Evolutionary conservation across 2,329 filamentous ascomycete genomes (phyloP).

Genomic region (Monilinia vaccinii-corymbosi): DNA sequence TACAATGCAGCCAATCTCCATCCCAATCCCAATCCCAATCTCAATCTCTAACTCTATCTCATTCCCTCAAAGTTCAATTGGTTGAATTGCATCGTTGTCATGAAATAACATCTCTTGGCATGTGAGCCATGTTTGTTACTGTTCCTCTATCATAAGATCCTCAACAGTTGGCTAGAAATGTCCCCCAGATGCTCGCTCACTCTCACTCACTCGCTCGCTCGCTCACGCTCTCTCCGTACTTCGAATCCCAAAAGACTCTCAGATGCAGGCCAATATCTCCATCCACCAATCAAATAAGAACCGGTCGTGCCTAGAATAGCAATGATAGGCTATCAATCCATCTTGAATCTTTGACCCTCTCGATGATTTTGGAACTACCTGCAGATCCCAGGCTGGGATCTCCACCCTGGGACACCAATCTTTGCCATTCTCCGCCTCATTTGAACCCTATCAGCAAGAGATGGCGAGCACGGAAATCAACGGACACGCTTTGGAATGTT

Average conservation of each 20-base stretch:
- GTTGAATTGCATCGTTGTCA: not conserved
- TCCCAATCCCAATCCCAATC: too few species aligned
- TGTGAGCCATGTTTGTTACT: not conserved
- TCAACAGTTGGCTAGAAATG: too few species aligned
- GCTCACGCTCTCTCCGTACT: too few species aligned
- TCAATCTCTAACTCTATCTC: too few species aligned
- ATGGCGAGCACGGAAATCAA: slow-evolving; percentile 1
- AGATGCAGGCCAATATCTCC: too few species aligned
- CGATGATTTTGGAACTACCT: too few species aligned
- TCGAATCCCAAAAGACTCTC: too few species aligned
- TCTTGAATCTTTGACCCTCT: not conserved
- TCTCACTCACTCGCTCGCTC: too few species aligned
- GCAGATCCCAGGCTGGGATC: not conserved
- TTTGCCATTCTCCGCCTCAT: not conserved
- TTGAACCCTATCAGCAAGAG: slow-evolving; percentile 6
- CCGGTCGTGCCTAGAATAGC: not conserved
- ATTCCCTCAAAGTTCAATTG: not conserved
- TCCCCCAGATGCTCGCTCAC: too few species aligned
- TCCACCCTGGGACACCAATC: not conserved
- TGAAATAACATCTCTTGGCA: not conserved
- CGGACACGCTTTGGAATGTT: not conserved
- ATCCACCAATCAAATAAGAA: not conserved
- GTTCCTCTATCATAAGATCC: not conserved
- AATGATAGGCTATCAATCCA: not conserved
- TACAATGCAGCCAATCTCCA: too few species aligned